A percentile compares a stretch with the other conserved stretches of the same genome.
These are phyloP conservation scores for Warburgia ugandensis DNA, from an alignment of 164 flowering plant genomes.

Conservation along the genomic window DNA sequence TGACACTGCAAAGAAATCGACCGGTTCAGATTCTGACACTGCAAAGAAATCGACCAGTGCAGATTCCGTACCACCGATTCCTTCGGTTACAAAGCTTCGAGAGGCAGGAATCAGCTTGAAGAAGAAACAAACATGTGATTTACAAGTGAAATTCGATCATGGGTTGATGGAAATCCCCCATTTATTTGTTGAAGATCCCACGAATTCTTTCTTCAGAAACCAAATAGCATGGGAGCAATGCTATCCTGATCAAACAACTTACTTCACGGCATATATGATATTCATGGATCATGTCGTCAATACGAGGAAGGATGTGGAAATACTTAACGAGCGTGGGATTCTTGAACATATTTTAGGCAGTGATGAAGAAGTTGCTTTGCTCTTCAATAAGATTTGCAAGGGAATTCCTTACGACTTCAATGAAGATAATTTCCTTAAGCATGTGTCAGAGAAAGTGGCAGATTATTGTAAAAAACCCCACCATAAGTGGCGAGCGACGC, in stretches of 20 bases:
- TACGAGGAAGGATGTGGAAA: conserved; percentile 32
- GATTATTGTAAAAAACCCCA: background rate
- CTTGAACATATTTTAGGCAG: conserved; percentile 41
- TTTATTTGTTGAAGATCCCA: conserved; percentile 30
- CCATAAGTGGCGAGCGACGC: background rate
- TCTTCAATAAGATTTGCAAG: conserved; percentile 41
- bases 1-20: background rate
- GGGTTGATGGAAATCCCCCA: conserved; percentile 42
- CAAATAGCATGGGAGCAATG: conserved; percentile 46
- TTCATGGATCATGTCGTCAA: conserved; percentile 57
- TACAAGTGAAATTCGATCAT: conserved; percentile 28
- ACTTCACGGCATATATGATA: conserved; percentile 34
- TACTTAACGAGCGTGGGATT: conserved; percentile 30
- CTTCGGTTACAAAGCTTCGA: conserved; percentile 24
- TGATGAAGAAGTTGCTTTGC: conserved; percentile 40
- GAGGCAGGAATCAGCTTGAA: conserved; percentile 41
- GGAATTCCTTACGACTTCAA: background rate
- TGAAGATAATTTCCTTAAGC: background rate
- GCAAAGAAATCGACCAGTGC: background rate
- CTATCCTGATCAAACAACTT: conserved; percentile 36
- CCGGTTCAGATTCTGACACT: background rate
- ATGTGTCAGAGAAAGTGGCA: background rate
- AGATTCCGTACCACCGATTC: background rate
- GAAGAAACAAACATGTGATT: conserved; percentile 20
- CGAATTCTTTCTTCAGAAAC: conserved; percentile 35